Evolutionary conservation across 1,284 basidiomycete genomes (phyloP).

Genomic region (Hypsizygus ulmarius): DNA sequence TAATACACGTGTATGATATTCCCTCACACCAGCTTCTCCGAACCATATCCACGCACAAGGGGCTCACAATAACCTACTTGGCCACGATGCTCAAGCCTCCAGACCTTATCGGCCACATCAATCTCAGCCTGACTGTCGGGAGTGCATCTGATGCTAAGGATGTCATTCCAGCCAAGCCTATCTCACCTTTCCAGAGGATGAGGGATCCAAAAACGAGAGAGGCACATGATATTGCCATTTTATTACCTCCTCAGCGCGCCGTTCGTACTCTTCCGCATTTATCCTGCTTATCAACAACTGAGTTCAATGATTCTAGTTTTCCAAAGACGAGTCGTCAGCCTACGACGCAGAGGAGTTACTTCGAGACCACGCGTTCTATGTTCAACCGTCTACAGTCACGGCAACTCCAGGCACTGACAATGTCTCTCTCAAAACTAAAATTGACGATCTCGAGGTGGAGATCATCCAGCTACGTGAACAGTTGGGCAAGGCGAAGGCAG

Average conservation of each 20-base stretch:
- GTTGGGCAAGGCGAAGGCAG: slow-evolving; percentile 74
- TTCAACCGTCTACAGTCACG: slow-evolving; percentile 36
- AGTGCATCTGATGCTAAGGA: slow-evolving; percentile 50
- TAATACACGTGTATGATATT: slow-evolving; percentile 84
- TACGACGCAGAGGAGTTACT: slow-evolving; percentile 56
- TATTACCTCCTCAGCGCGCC: slow-evolving; percentile 47
- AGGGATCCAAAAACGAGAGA: slow-evolving; percentile 64
- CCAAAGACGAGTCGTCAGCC: slow-evolving; percentile 28
- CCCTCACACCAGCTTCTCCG: slow-evolving; percentile 88
- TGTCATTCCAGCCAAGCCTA: slow-evolving; percentile 59
- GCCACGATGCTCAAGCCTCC: slow-evolving; percentile 77
- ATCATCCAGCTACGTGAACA: slow-evolving; percentile 62
- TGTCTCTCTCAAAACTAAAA: slow-evolving; percentile 46
- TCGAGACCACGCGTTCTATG: slow-evolving; percentile 60
- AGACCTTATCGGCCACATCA: slow-evolving; percentile 79
- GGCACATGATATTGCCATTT: slow-evolving; percentile 61
- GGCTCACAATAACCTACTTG: slow-evolving; percentile 71
- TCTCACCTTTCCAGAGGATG: slow-evolving; percentile 70
- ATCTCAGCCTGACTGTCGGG: slow-evolving; percentile 45
- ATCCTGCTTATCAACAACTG: neutral
- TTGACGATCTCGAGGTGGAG: slow-evolving; percentile 73
- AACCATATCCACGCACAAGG: slow-evolving; percentile 72
- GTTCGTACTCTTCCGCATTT: slow-evolving; percentile 31
- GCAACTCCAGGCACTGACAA: slow-evolving; percentile 31
- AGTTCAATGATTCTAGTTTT: slow-evolving; percentile 20